Evolutionary conservation across 768 basidiomycete species (phyloP).

Genomic region (Daedaleopsis sinensis): DNA sequence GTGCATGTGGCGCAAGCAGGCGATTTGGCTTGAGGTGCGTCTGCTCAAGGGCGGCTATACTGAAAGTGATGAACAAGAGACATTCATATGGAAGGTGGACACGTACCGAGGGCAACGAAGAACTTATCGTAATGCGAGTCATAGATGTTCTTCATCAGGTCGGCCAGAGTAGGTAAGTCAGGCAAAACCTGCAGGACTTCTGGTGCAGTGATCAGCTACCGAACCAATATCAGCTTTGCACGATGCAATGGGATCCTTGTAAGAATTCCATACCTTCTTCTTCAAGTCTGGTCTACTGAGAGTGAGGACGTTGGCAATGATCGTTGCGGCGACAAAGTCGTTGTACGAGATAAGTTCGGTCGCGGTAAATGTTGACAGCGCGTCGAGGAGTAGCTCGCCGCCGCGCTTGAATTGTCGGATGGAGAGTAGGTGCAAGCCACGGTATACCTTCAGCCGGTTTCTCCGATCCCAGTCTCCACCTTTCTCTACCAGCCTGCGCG

Average conservation of each 20-base stretch:
- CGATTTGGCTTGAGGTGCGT: conserved; percentile 86
- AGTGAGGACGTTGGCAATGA: conserved; percentile 76
- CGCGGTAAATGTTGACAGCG: conserved; percentile 93
- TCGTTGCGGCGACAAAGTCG: conserved; percentile 85
- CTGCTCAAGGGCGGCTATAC: conserved; percentile 83
- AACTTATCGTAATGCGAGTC: conserved; percentile 95
- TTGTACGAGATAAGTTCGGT: conserved; percentile 87
- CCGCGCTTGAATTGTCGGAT: conserved; percentile 91
- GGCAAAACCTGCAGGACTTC: conserved; percentile 88
- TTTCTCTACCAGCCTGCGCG: conserved; percentile 79
- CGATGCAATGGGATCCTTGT: background rate
- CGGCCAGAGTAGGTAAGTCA: conserved; percentile 79
- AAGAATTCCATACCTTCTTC: conserved; percentile 65
- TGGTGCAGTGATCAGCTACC: conserved; percentile 78
- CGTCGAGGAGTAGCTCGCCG: conserved; percentile 86
- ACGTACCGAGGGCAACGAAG: conserved; percentile 82
- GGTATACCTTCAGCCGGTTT: conserved; percentile 96
- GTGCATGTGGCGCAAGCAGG: conserved; percentile 81
- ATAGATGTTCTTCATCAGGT: conserved; percentile 85
- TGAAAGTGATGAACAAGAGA: conserved; percentile 2
- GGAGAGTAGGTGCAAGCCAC: conserved; percentile 80
- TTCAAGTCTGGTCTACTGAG: conserved; percentile 86
- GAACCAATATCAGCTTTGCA: no score
- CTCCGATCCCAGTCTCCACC: conserved; percentile 99
- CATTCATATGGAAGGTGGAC: background rate